Conservation (phyloP, 2,329 filamentous ascomycete species). For the Cyanodermella asteris region DNA sequence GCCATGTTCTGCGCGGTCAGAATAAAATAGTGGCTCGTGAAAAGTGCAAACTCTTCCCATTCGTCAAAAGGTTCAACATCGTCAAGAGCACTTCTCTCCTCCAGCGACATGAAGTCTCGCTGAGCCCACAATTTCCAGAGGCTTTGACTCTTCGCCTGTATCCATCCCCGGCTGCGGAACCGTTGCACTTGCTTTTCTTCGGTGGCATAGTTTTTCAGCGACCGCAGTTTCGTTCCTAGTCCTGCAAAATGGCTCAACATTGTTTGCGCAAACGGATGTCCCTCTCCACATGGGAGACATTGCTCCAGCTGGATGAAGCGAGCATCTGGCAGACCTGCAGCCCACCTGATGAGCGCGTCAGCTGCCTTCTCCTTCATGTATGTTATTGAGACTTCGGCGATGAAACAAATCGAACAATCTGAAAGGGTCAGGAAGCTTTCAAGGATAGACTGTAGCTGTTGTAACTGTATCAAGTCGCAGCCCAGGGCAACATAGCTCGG, state of each 20-base stretch:
- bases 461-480: slow-evolving; percentile 54
- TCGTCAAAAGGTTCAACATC: slow-evolving; percentile 71
- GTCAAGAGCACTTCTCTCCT: slow-evolving; percentile 42
- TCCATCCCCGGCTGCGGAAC: slow-evolving; percentile 50
- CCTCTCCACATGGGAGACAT: slow-evolving; percentile 52
- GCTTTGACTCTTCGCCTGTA: slow-evolving; percentile 36
- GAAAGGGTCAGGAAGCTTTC: slow-evolving; percentile 34
- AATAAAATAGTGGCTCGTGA: slow-evolving; percentile 66
- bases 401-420: slow-evolving; percentile 47
- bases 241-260: slow-evolving; percentile 75
- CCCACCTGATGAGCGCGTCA: slow-evolving; percentile 58
- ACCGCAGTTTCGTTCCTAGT: slow-evolving; percentile 55
- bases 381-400: slow-evolving; percentile 76
- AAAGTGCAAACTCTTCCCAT: slow-evolving; percentile 84
- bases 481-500: slow-evolving; percentile 57
- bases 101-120: slow-evolving; percentile 37
- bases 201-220: slow-evolving; percentile 47
- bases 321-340: slow-evolving; percentile 35
- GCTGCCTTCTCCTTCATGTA: slow-evolving; percentile 63
- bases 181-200: slow-evolving; percentile 43
- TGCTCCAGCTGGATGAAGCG: slow-evolving; percentile 78
- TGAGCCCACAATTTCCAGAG: slow-evolving; percentile 72
- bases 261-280: slow-evolving; percentile 65
- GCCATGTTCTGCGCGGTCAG: slow-evolving; percentile 44
- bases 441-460: slow-evolving; percentile 37